phyloP scores from a whole-genome alignment of 441 rosid genomes.

The Populus hybrid region DNA sequence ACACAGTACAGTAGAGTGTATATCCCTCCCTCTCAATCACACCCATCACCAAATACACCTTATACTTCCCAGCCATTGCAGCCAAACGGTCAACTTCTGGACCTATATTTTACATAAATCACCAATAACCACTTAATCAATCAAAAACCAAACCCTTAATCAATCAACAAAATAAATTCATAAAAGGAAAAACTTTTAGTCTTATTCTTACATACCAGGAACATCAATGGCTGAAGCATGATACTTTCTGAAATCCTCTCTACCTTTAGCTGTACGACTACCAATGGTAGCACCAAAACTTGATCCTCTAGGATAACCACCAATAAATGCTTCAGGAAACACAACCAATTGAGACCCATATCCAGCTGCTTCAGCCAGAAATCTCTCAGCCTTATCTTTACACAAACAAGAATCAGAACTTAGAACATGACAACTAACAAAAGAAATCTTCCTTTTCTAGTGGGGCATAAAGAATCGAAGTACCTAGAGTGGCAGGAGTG shows the following conservation, averaged over 20 bases:
- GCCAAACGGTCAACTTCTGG: conserved; percentile 83
- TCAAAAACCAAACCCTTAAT: not conserved
- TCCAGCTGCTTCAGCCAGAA: conserved; percentile 80
- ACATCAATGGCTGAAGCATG: conserved; percentile 85
- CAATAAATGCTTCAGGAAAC: conserved; percentile 92
- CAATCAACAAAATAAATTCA: not conserved
- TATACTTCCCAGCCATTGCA: conserved; percentile 80
- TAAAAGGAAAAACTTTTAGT: not conserved
- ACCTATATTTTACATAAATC: conserved; percentile 36
- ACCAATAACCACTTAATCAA: not conserved
- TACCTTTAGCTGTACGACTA: conserved; percentile 68
- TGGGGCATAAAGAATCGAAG: not conserved
- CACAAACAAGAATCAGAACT: not conserved
- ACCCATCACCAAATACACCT: conserved; percentile 79
- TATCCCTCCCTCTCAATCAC: conserved; percentile 73
- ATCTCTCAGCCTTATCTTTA: conserved; percentile 84
- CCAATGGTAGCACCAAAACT: conserved; percentile 73
- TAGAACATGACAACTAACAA: not conserved
- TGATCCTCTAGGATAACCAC: conserved; percentile 92
- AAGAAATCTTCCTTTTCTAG: not conserved
- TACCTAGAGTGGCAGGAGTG: conserved; percentile 86
- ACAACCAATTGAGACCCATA: conserved; percentile 82
- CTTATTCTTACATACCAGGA: conserved; percentile 48
- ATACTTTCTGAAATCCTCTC: conserved; percentile 82
- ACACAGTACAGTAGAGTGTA: too few species aligned